Evolutionary conservation across 345 rosid species (phyloP), one percentile per base, ranked within the genome.

Genomic region (Brassica juncea): DNA sequence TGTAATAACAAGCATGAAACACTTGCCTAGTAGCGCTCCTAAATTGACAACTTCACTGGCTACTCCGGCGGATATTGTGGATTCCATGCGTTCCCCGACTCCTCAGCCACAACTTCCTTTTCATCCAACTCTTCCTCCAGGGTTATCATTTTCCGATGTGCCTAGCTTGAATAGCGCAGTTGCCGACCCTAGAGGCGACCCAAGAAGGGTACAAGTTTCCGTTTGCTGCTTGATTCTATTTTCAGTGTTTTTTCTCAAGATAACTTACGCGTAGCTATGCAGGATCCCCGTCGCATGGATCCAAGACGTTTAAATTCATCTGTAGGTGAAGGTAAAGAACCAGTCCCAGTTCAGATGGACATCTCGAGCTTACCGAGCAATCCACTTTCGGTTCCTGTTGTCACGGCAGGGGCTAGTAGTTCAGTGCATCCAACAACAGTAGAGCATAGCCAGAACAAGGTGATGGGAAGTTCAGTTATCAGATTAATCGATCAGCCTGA

Each of bases 231-330:
- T 81, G 66, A 66, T 71, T 72, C 8, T 77, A 27, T 77, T 57
- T 68, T 76, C 4, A 63, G 21, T 68, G 44, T 12, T 52, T 15
- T 68, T 10, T 75, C 35, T 47, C 72, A 70, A 76, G 72, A 76
- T 78, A 70, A 71, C 78, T 84, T 76, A 74, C 68, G 30, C 65
- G 54, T 76, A 68, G 63, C 71, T 71, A 76, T 86, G 80, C 90
- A 95, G 99, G 99, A 95, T 89, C 99, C 97, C 21, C 99, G 99
- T 66, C 97, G 97, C 82, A 79, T 89, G 79, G 99, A 95, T 86
- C 99, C 99, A 37, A 89, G 99, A 61, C 90, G 91, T 76, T 28
- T 78, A 78, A 73, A 84, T 60, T 71, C 89, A 78, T 66, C 90
- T 32, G 77, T 77, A 73, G 64, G 78, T 63, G 94, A 88, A 77